Conservation (phyloP, 225 moss, liverwort and hornwort species). For the Marchantia paleacea region DNA sequence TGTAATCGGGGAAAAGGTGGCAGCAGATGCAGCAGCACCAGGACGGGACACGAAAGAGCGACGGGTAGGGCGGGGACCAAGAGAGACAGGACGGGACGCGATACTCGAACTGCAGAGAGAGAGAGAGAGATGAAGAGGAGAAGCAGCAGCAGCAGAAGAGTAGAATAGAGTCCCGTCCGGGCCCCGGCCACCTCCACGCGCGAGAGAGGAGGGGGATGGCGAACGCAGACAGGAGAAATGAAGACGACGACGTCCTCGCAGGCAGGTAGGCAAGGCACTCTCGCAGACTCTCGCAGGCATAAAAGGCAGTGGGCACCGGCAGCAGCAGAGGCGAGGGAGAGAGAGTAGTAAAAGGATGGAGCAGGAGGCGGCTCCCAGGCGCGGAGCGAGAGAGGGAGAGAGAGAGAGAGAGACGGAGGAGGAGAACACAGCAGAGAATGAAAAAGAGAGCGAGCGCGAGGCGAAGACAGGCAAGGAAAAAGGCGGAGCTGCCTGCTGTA, state of each 20-base stretch:
- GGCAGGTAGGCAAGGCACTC: not conserved
- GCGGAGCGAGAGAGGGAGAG: not conserved
- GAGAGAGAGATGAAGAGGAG: not conserved
- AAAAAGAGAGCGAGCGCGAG: not conserved
- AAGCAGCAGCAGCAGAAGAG: not conserved
- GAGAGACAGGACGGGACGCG: constrained; percentile 4
- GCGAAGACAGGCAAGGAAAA: not conserved
- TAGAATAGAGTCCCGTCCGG: constrained; percentile 1
- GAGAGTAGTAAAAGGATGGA: not conserved
- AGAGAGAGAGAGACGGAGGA: not conserved
- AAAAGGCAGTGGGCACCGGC: too few species aligned
- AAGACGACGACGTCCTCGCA: not conserved
- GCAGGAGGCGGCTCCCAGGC: constrained; percentile 9
- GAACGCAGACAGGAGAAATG: not conserved
- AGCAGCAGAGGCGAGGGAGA: too few species aligned
- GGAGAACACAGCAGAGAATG: not conserved
- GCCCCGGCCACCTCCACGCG: constrained; percentile 8
- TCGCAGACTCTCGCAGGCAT: not conserved
- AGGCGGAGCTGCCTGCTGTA: constrained; percentile 10
- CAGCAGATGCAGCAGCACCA: constrained; percentile 5
- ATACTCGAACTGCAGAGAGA: not conserved
- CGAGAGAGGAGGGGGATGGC: not conserved
- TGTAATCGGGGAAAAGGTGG: not conserved
- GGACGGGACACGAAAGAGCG: not conserved
- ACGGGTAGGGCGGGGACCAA: constrained; percentile 1